These are phyloP conservation scores for Aureobasidium sp. DNA, from an alignment of 2,329 filamentous ascomycete species.

Conservation along the genomic window DNA sequence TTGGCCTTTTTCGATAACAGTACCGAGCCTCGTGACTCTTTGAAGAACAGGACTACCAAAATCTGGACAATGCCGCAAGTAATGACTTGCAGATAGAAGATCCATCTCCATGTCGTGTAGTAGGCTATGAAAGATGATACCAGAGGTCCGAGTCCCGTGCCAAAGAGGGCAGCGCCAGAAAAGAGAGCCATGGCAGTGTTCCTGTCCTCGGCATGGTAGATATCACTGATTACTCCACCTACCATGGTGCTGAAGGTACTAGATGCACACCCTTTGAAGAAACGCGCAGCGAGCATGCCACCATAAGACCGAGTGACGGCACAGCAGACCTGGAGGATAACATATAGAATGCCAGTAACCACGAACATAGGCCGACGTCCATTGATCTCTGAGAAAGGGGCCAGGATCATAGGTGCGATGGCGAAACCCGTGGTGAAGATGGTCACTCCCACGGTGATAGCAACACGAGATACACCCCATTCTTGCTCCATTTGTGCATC, in stretches of 20 bases:
- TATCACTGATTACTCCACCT: constrained; percentile 82
- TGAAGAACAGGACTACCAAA: constrained; percentile 62
- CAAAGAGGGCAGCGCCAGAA: constrained; percentile 68
- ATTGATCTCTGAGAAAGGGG: constrained; percentile 82
- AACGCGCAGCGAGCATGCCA: constrained; percentile 68
- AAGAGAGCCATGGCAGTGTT: constrained; percentile 91
- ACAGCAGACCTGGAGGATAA: constrained; percentile 65
- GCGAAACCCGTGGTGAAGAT: constrained; percentile 76
- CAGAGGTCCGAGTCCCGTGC: constrained; percentile 72
- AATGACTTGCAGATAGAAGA: constrained; percentile 81
- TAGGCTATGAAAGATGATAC: constrained; percentile 58
- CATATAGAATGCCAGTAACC: constrained; percentile 63
- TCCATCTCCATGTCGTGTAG: constrained; percentile 65
- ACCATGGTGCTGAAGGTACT: constrained; percentile 83
- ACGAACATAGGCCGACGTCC: constrained; percentile 79
- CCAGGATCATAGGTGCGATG: constrained; percentile 77
- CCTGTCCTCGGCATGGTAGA: constrained; percentile 69
- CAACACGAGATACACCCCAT: constrained; percentile 59
- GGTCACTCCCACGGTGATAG: constrained; percentile 68
- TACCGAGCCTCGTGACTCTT: constrained; percentile 76
- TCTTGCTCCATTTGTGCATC: constrained; percentile 57
- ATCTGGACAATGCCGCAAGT: constrained; percentile 56
- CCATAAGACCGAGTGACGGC: constrained; percentile 62
- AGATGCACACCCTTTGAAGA: constrained; percentile 69
- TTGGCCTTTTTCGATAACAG: constrained; percentile 69